Percentiles rank a stretch among this genome's conserved stretches.
phyloP scores from a whole-genome alignment of 2,329 filamentous ascomycete genomes.

The Fusarium liriodendri region DNA sequence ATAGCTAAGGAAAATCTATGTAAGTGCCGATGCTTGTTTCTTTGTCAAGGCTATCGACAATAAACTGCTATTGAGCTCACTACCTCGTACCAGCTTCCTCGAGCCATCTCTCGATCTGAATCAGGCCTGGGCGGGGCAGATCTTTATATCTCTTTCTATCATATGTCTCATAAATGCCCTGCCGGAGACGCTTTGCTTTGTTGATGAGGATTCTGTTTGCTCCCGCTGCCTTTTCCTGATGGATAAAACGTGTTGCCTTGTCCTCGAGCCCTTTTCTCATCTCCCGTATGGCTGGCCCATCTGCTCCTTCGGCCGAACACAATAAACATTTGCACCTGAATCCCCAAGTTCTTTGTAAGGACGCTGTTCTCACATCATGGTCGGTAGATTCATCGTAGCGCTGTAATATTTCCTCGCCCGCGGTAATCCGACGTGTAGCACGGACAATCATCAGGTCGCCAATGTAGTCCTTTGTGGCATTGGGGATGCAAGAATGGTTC shows the following conservation, averaged over 20 bases:
- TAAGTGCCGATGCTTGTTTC: background rate
- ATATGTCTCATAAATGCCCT: conserved; percentile 44
- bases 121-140: conserved; percentile 38
- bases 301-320: conserved; percentile 47
- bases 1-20: background rate
- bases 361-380: conserved; percentile 35
- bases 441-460: conserved; percentile 55
- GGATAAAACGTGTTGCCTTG: conserved; percentile 36
- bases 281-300: conserved; percentile 26
- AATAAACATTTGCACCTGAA: conserved; percentile 52
- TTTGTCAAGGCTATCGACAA: background rate
- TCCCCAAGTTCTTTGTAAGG: conserved; percentile 48
- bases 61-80: background rate
- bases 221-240: background rate
- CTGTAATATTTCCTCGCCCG: conserved; percentile 50
- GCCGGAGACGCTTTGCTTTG: conserved; percentile 40
- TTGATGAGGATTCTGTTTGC: conserved; percentile 33
- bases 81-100: background rate
- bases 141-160: conserved; percentile 40
- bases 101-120: conserved; percentile 46
- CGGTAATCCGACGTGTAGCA: conserved; percentile 45
- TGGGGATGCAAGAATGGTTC: conserved; percentile 56
- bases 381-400: conserved; percentile 46
- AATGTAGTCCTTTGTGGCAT: conserved; percentile 50
- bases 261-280: conserved; percentile 33